Evolutionary conservation across 176 grass and related monocot genomes (phyloP).

Genomic region (Lolium multiflorum): DNA sequence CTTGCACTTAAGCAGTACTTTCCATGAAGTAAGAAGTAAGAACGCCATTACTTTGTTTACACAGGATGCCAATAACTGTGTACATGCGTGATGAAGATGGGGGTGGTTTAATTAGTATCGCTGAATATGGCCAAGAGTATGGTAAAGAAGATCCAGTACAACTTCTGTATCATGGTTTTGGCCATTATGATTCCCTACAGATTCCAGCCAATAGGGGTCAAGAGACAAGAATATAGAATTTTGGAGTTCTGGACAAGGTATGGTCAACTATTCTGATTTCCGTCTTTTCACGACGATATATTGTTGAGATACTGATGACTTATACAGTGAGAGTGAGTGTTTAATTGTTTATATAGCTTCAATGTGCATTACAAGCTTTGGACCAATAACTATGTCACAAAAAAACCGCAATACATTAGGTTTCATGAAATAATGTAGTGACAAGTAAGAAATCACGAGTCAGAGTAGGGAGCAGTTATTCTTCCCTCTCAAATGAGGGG

Average conservation of each 20-base stretch:
- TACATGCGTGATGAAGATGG: conserved; percentile 91
- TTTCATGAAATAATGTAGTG: background rate
- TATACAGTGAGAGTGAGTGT: background rate
- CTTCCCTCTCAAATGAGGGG: too few species aligned
- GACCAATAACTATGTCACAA: background rate
- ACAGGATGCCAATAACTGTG: conserved; percentile 94
- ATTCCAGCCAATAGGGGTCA: conserved; percentile 53
- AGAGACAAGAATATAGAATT: conserved; percentile 45
- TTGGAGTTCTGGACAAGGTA: conserved; percentile 21
- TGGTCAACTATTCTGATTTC: background rate
- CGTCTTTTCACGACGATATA: background rate
- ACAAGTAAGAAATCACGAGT: conserved; percentile 26
- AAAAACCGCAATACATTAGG: background rate
- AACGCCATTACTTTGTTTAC: conserved; percentile 28
- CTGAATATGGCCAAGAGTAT: conserved; percentile 95
- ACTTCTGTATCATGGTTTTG: conserved; percentile 95
- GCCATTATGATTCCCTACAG: conserved; percentile 89
- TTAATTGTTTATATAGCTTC: background rate
- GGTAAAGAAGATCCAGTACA: conserved; percentile 77
- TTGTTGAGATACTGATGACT: background rate
- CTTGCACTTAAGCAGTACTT: background rate
- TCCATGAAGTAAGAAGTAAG: background rate
- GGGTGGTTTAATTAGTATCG: conserved; percentile 46
- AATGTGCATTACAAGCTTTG: too few species aligned
- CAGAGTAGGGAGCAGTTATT: too few species aligned